Base-by-base conservation (phyloP, 176 grass and related monocot species). In the Oryza rufipogon region DNA sequence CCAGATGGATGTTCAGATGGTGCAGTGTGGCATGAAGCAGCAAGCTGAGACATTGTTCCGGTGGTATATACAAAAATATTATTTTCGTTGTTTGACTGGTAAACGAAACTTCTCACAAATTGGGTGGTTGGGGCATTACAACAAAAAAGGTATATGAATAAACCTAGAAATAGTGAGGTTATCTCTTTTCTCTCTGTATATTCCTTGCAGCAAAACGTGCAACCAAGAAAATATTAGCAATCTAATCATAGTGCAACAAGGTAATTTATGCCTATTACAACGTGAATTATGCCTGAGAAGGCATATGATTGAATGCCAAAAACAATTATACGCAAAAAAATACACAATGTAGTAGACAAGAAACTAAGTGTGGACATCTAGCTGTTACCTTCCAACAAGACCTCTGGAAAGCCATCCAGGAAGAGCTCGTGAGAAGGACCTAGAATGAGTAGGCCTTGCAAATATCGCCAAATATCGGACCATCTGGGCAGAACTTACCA, bases 401-500 rank as follows among this genome's bases (percentile, higher is more conserved):
- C 91, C 93, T 85, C 91, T 89, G 42, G 96, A 94, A 76, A 94
- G 76, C 74, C 89, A 96, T 82, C 86, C 89, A 81, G 96, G 96
- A 86, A 99, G 88, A 68, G 81, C 75, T 70, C 96, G 90, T 64
- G 96, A 99, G 74, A 99, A 78, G 36, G 88, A 88, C 76, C 96
- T 90, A 56, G 91, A 85, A 49, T 80, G 79, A 16, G 91, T 99
- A 77, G 93, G 96, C 71, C 93, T 99, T 87, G 93, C 83, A 96
- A 94, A 92, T 51, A 94, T 83, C 81, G 93, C 82, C 67, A 99
- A 89, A 81, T 92, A 96, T 10, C 77, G 90, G 48, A 99, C 93
- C 86, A 99, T 89, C 83, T 99, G 91, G 11, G 96, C 93, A 81
- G 96, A 94, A 70, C 96, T 99, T 52, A 99, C 87, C 87, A 99